phyloP scores from a whole-genome alignment of 108 stramenopile species.

The Cyclostephanos tholiformis region DNA sequence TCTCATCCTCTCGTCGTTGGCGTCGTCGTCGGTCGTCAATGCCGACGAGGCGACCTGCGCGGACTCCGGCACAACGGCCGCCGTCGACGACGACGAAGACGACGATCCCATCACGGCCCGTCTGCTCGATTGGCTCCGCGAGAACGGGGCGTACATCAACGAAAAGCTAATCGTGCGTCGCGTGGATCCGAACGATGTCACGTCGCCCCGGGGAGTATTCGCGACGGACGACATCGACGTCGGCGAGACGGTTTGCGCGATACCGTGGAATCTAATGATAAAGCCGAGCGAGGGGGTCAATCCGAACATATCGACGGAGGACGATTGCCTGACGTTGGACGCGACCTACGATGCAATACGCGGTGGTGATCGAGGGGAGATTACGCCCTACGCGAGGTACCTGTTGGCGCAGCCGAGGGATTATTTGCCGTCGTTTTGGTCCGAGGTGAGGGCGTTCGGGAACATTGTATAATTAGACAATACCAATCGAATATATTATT shows the following conservation, averaged over 20 bases:
- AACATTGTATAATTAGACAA: not conserved
- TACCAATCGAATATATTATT: not conserved
- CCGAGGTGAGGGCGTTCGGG: conserved; percentile 6
- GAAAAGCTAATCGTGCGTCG: conserved; percentile 34
- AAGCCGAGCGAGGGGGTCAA: not conserved
- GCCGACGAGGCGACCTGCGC: no score
- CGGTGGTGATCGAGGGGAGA: conserved; percentile 22
- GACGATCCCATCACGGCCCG: no score
- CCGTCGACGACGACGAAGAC: no score
- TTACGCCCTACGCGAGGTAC: conserved; percentile 61
- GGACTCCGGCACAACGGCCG: no score
- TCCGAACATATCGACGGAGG: not conserved
- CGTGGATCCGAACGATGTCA: not conserved
- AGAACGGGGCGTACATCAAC: conserved; percentile 39
- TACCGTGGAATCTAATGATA: conserved; percentile 51
- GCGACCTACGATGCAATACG: conserved; percentile 40
- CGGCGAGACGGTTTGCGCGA: conserved; percentile 39
- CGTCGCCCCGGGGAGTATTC: conserved; percentile 51
- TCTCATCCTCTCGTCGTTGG: no score
- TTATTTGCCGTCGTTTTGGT: conserved; percentile 54
- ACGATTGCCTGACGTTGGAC: conserved; percentile 43
- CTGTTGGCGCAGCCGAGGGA: conserved; percentile 28
- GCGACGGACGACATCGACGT: conserved; percentile 46
- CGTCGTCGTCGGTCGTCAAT: no score
- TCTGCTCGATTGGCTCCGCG: conserved; percentile 26